Base-by-base conservation (phyloP, 495 filamentous ascomycete genomes). In the Aspergillus nidulans region DNA sequence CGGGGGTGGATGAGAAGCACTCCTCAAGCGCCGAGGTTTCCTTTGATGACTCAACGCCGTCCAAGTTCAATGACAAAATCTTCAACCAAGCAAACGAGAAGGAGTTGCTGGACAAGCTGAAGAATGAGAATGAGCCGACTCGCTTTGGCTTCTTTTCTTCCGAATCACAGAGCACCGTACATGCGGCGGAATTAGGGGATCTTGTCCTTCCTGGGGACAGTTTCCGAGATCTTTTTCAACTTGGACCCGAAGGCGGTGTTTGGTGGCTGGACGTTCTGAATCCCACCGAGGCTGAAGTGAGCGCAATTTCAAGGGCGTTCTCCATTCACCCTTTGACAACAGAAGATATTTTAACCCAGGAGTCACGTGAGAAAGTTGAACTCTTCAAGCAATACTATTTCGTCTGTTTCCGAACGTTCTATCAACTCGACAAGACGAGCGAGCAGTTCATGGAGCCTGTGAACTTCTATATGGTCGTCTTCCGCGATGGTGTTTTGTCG, bases 351-450 rank as follows among this genome's bases (percentile, higher is more conserved):
- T 82, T 85, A 30, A 94, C 86, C 2, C 91, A 96, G 65, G 92
- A 98, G 74, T 85, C 91, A 15, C 90, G 92, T 20, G 92, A 98
- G 74, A 98, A 98, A 74, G 95, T 98, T 30, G 94, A 98, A 68
- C 83, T 98, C 28, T 98, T 98, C 74, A 87, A 90, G 24, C 86
- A 89, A 43, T 98, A 98, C 76, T 98, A 98, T 66, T 95, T 98
- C 63, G 90, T 96, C 48, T 95, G 89, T 67, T 98, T 97, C 80
- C 85, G 92, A 25, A 95, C 90, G 1, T 98, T 97, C 70, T 87
- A 81, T 55, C 90, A 91, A 56, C 73, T 85, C 59, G 91, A 95
- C 61, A 85, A 87, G 57, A 79, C 80, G 6, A 85, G 78, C 57
- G 92, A 96, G 61, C 70, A 85, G 55, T 89, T 84, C 52, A 81